Conservation (phyloP, 1,284 basidiomycete genomes). For the Coniferiporia sulphurascens region DNA sequence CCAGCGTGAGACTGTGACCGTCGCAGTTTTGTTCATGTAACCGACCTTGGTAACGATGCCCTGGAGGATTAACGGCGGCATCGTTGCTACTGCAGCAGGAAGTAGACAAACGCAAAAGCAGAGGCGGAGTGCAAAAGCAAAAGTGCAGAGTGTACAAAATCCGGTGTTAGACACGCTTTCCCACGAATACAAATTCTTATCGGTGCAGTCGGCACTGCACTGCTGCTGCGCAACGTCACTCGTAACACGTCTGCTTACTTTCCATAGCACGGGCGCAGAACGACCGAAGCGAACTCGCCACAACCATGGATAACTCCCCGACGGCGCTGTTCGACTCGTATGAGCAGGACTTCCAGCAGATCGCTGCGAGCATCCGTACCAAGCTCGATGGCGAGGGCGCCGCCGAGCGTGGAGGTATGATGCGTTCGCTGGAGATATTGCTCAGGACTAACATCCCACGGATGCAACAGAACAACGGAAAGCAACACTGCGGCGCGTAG, state of each 20-base stretch:
- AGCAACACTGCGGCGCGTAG: conserved; percentile 76
- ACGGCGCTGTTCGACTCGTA: conserved; percentile 79
- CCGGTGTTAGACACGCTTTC: too few relatives aligned
- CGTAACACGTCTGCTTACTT: too few relatives aligned
- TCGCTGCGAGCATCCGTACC: conserved; percentile 59
- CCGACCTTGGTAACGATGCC: conserved; percentile 75
- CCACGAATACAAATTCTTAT: conserved; percentile 4
- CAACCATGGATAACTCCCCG: conserved; percentile 74
- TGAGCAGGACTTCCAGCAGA: conserved; percentile 75
- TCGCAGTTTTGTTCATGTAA: conserved; percentile 77
- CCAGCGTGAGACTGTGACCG: conserved; percentile 70
- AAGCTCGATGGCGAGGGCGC: conserved; percentile 62
- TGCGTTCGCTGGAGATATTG: conserved; percentile 21
- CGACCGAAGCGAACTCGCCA: not conserved
- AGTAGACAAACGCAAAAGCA: not conserved
- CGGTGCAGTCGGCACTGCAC: too few relatives aligned
- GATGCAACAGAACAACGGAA: conserved; percentile 72
- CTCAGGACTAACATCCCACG: not conserved
- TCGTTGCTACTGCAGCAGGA: conserved; percentile 25
- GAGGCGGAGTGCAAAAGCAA: too few relatives aligned
- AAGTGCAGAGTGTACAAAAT: not conserved
- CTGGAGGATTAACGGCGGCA: conserved; percentile 71
- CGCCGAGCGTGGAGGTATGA: conserved; percentile 51
- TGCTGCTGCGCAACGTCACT: too few relatives aligned
- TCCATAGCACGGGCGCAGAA: too few relatives aligned